Conservation (phyloP, 2,329 filamentous ascomycete species). For the Aspergillus fischeri region DNA sequence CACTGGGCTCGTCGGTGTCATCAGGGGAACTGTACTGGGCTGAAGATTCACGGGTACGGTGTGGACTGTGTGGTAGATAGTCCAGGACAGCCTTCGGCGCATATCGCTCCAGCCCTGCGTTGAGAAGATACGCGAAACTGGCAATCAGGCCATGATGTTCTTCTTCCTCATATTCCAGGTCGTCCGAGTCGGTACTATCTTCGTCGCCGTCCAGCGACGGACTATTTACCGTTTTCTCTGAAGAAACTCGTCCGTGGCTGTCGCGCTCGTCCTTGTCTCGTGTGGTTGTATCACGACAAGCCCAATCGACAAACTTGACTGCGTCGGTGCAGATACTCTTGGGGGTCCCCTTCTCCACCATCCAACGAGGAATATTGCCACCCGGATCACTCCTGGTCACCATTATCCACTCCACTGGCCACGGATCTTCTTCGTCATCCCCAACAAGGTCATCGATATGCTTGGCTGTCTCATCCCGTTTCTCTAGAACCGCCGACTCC, state of each 20-base stretch:
- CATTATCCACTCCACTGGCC: constrained; percentile 87
- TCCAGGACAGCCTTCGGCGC: constrained; percentile 49
- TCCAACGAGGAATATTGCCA: constrained; percentile 80
- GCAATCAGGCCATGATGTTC: constrained; percentile 34
- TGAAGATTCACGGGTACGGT: constrained; percentile 17
- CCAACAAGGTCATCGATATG: constrained; percentile 1
- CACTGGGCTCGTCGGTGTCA: neutral
- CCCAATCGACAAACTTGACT: constrained; percentile 78
- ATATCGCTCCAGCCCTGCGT: constrained; percentile 46
- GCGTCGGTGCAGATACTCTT: constrained; percentile 75
- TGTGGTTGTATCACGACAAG: constrained; percentile 49
- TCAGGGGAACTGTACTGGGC: neutral
- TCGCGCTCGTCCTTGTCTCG: constrained; percentile 26
- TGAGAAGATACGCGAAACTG: constrained; percentile 33
- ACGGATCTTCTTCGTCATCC: constrained; percentile 50
- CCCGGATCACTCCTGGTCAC: constrained; percentile 84
- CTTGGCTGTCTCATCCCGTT: constrained; percentile 22
- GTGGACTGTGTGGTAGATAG: constrained; percentile 42
- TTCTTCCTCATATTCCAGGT: constrained; percentile 1
- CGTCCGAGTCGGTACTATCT: neutral
- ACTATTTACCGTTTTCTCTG: neutral
- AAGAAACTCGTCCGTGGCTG: neutral
- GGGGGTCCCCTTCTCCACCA: constrained; percentile 87
- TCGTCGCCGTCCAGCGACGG: neutral
- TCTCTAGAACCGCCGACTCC: constrained; percentile 33